Base-by-base conservation (phyloP, 257 asterid genomes). In the Sherardia arvensis region DNA sequence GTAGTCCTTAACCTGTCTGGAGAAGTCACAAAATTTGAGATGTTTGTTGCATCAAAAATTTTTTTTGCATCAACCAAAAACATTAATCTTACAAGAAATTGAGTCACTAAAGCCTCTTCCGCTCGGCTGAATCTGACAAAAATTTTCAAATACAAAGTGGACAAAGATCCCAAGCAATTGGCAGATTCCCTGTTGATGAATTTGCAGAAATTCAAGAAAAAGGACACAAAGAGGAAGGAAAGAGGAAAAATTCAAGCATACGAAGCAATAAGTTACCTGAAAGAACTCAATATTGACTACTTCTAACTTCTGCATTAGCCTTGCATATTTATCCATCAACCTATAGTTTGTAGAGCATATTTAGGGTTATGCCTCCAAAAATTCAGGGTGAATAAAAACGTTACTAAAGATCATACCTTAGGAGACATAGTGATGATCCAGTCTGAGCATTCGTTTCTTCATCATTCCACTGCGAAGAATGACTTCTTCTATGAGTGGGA, bases 281-380 rank as follows among this genome's bases (percentile, higher is more conserved):
- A 90, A 93, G 79, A 90, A 86, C 77, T 90, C 99, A 66, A 83
- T 85, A 78, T 84, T 90, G 78, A 86, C 88, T 36, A 86, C 83
- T 82, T 93, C 97, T 69, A 93, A 74, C 80, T 93, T 93, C 87
- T 85, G 99, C 96, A 93, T 93, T 82, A 93, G 76, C 64, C 97
- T 80, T 22, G 96, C 97, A 81, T 93, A 93, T 77, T 87, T 93
- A 83, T 93, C 99, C 96, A 93, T 81, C 73, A 81, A 80, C 87
- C 99, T 93, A n/a, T n/a, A 84, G 71, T 53, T 36, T 64, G 38
- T 64, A 68, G 69, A 65, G 68, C 70, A 56, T 64, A 56, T 45
- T n/a, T 71, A 69, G 74, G 79, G 74, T 82, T 61, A 73, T 74
- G 60, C 25, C 55, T 33, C 45, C 70, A 57, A 54, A 48, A 65